A percentile compares a stretch with the other conserved stretches of the same genome.
phyloP scores from a whole-genome alignment of 495 filamentous ascomycete genomes.

The Letharia columbiana region DNA sequence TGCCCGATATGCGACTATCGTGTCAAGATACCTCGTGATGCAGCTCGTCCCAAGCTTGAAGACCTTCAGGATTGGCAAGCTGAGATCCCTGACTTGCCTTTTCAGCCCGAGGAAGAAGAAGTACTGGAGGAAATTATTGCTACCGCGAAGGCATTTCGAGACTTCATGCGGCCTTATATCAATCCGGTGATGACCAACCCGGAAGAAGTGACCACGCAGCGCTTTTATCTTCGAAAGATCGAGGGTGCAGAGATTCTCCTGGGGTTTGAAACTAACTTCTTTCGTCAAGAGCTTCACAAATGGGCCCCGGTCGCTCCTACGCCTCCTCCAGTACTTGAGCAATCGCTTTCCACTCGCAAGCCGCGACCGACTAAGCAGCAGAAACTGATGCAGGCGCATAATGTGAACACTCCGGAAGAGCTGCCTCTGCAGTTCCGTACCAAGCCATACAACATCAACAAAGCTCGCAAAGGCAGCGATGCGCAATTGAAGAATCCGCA shows the following conservation, averaged over 20 bases:
- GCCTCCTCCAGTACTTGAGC: slow-evolving; percentile 68
- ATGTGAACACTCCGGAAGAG: slow-evolving; percentile 79
- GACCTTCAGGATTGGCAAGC: slow-evolving; percentile 82
- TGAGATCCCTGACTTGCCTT: slow-evolving; percentile 74
- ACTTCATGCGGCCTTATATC: slow-evolving; percentile 70
- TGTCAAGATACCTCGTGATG: slow-evolving; percentile 97
- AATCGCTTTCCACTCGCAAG: slow-evolving; percentile 89
- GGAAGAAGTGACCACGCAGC: slow-evolving; percentile 77
- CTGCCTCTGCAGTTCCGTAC: slow-evolving; percentile 70
- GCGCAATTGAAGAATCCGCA: slow-evolving; percentile 23
- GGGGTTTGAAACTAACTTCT: slow-evolving; percentile 90
- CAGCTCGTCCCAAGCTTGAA: slow-evolving; percentile 89
- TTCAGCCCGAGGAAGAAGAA: slow-evolving; percentile 93
- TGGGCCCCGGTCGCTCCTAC: slow-evolving; percentile 89
- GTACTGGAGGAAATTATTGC: slow-evolving; percentile 75
- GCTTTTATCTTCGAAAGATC: slow-evolving; percentile 98
- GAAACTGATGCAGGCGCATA: slow-evolving; percentile 82
- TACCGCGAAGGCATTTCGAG: slow-evolving; percentile 73
- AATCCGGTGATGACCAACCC: slow-evolving; percentile 71
- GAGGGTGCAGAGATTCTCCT: slow-evolving; percentile 95
- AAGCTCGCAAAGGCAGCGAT: slow-evolving; percentile 30
- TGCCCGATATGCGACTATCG: slow-evolving; percentile 98
- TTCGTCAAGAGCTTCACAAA: slow-evolving; percentile 90
- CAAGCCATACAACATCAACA: slow-evolving; percentile 53
- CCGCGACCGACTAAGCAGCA: slow-evolving; percentile 95